phyloP scores from a whole-genome alignment of 768 basidiomycete genomes.

The Amyloporia xantha region DNA sequence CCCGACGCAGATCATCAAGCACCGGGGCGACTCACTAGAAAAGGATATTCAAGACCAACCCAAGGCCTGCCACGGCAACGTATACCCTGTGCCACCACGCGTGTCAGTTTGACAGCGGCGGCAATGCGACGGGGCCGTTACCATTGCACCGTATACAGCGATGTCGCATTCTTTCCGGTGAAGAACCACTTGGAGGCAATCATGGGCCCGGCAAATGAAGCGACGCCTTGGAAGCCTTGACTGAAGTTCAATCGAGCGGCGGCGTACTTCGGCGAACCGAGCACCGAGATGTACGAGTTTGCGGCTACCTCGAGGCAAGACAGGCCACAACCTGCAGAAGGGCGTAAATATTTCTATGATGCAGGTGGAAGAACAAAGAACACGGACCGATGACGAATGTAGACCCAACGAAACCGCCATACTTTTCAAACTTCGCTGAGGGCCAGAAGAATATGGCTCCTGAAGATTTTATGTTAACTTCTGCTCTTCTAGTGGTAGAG shows the following conservation, averaged over 20 bases:
- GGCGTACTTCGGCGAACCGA: conserved; percentile 62
- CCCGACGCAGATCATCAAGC: too few species aligned
- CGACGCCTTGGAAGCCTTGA: conserved; percentile 74
- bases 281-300: conserved; percentile 72
- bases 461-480: conserved; percentile 11
- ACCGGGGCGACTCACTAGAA: conserved; percentile 46
- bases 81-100: conserved; percentile 47
- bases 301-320: conserved; percentile 65
- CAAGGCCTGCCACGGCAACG: conserved; percentile 57
- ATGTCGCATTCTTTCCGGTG: conserved; percentile 50
- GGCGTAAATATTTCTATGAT: background rate
- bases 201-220: conserved; percentile 66
- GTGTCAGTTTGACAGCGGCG: background rate
- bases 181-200: conserved; percentile 76
- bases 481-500: background rate
- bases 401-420: conserved; percentile 68
- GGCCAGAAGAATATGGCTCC: conserved; percentile 81
- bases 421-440: conserved; percentile 58
- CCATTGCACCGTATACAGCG: conserved; percentile 66
- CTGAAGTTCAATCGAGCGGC: conserved; percentile 74
- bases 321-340: conserved; percentile 52
- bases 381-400: conserved; percentile 59
- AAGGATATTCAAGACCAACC: conserved; percentile 50
- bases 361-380: background rate
- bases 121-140: conserved; percentile 15